Base-by-base conservation (phyloP, 129 eudicot genomes). In the Dittrichia graveolens region DNA sequence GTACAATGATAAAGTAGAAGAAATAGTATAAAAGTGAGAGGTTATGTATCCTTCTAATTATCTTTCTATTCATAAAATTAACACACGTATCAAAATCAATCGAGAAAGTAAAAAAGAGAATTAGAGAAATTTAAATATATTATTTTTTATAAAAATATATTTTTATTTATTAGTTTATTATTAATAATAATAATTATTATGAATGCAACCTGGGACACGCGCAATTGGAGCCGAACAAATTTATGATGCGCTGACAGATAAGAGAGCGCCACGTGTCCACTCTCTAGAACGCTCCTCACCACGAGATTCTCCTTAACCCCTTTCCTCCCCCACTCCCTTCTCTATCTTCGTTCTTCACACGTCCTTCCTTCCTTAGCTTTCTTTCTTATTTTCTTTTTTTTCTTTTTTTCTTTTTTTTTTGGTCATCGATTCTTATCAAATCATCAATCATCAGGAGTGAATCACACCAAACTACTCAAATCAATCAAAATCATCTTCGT, bases 201-300 rank as follows among this genome's bases (percentile, higher is more conserved):
- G 31, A 24, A 24, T 24, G 31, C 12, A 61, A 52, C 48, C 50
- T 61, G 71, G 56, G 72, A 42, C 65, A 71, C 67, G 71, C 14
- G 10, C 42, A 69, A 77, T 41, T 8, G 4, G 12, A 44, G 77
- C 72, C 67, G 37, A 44, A 60, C 59, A 66, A 65, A 45, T 49
- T 7, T 37, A 43, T 61, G 53, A 78, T 60, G 52, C 67, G 67
- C 75, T 76, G 80, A 75, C 61, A 75, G 80, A 75, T 75, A 75
- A 80, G 63, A 73, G 54, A 31, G 6, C 67, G 39, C 84, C 84
- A 80, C 84, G 84, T 75, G 84, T 80, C 77, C 76, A 48, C 45
- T 38, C 55, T 59, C 45, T 60, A 3, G 58, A 69, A 49, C 70
- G 65, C 79, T 43, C 68, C 64, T 77, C 81, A 53, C 72, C 79